These are phyloP conservation scores for Polygonum maritimum DNA, from an alignment of 148 eudicot species.

Conservation along the genomic window DNA sequence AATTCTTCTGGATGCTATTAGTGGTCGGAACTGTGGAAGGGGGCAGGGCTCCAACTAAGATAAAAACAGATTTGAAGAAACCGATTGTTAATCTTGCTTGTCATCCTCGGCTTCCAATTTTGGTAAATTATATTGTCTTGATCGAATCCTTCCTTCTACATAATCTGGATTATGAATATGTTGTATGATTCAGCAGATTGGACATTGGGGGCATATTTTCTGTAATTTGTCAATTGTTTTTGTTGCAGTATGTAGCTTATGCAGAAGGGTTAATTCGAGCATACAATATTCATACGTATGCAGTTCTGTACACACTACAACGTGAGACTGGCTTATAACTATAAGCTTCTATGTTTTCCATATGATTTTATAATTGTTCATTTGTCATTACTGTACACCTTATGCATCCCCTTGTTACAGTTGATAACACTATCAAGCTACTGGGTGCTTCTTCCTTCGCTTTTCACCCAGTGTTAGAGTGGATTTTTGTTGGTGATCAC, in stretches of 20 bases:
- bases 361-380: background rate
- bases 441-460: slow-evolving; percentile 97
- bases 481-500: slow-evolving; percentile 93
- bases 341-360: background rate
- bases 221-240: slow-evolving; percentile 10
- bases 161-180: background rate
- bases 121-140: slow-evolving; percentile 40
- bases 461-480: slow-evolving; percentile 90
- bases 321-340: slow-evolving; percentile 41
- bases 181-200: background rate
- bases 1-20: slow-evolving; percentile 24
- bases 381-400: slow-evolving; percentile 1
- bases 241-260: slow-evolving; percentile 85
- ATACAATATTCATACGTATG: slow-evolving; percentile 92
- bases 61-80: slow-evolving; percentile 96
- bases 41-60: slow-evolving; percentile 91
- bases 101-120: slow-evolving; percentile 91
- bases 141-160: background rate
- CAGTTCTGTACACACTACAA: slow-evolving; percentile 89
- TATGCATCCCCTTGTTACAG: slow-evolving; percentile 33
- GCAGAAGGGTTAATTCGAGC: slow-evolving; percentile 94
- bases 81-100: slow-evolving; percentile 96
- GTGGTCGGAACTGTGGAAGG: slow-evolving; percentile 99
- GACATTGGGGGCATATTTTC: background rate
- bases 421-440: slow-evolving; percentile 91